Evolutionary conservation across 129 eudicot genomes (phyloP).

Genomic region (Centrapalus pauciflorus): DNA sequence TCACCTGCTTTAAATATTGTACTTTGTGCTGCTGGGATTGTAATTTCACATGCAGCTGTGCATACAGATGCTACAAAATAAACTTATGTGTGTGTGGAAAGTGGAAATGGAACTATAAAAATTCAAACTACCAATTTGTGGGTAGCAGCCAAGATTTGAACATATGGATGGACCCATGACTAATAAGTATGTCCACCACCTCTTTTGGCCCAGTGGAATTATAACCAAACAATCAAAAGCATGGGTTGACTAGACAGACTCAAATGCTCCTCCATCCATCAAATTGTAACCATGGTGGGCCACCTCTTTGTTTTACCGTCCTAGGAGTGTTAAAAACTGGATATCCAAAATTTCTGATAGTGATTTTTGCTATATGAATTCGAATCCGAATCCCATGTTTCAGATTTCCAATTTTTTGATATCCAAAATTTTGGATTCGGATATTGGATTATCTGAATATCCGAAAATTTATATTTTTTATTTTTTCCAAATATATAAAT

Average conservation of each 20-base stretch:
- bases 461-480: too few species aligned
- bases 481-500: too few species aligned
- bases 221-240: slow-evolving; percentile 14
- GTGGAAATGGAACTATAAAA: neutral
- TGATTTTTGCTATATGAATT: too few species aligned
- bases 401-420: too few species aligned
- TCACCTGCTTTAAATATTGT: too few species aligned
- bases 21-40: slow-evolving; percentile 10
- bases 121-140: slow-evolving; percentile 15
- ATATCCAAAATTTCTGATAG: too few species aligned
- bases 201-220: slow-evolving; percentile 14
- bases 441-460: too few species aligned
- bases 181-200: slow-evolving; percentile 18
- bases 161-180: slow-evolving; percentile 27
- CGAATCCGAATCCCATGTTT: too few species aligned
- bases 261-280: neutral
- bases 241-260: slow-evolving; percentile 23
- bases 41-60: slow-evolving; percentile 10
- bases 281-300: neutral
- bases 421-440: too few species aligned
- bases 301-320: too few species aligned
- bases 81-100: neutral
- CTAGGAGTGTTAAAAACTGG: too few species aligned
- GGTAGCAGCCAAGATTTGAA: slow-evolving; percentile 15
- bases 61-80: slow-evolving; percentile 4